These are phyloP conservation scores for Blastomyces silverae DNA, from an alignment of 2,329 filamentous ascomycete genomes.

Conservation along the genomic window DNA sequence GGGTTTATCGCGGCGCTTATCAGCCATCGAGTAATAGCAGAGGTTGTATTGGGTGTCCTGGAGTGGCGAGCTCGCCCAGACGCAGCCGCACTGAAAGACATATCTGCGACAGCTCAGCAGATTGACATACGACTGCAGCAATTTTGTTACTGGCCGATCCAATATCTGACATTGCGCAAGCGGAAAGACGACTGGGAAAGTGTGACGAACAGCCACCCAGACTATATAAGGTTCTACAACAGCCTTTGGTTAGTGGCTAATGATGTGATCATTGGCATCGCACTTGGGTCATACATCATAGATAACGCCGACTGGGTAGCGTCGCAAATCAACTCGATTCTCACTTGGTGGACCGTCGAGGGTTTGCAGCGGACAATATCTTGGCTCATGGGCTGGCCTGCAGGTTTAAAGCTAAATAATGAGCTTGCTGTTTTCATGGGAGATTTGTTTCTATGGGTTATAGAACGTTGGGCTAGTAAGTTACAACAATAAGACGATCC, in stretches of 20 bases:
- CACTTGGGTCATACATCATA: constrained; percentile 91
- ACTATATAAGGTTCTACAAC: constrained; percentile 99
- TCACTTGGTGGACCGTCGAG: constrained; percentile 78
- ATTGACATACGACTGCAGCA: constrained; percentile 95
- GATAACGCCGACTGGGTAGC: constrained; percentile 87
- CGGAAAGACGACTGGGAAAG: constrained; percentile 91
- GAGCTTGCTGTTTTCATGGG: constrained; percentile 91
- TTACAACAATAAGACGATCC: constrained; percentile 17
- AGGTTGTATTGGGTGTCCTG: constrained; percentile 67
- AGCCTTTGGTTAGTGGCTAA: constrained; percentile 97
- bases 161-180: constrained; percentile 85
- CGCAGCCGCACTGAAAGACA: constrained; percentile 81
- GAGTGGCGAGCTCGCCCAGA: constrained; percentile 78
- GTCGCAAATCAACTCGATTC: constrained; percentile 64
- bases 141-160: constrained; percentile 98
- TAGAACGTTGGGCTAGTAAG: constrained; percentile 90
- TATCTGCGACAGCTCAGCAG: constrained; percentile 94
- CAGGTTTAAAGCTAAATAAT: constrained; percentile 88
- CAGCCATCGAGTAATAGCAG: constrained; percentile 70
- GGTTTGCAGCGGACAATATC: constrained; percentile 81
- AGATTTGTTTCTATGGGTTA: constrained; percentile 95
- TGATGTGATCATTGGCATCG: constrained; percentile 97
- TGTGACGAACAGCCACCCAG: constrained; percentile 87
- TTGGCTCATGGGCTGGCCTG: constrained; percentile 95
- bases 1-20: constrained; percentile 73